Evolutionary conservation across 164 flowering plant genomes (phyloP).

Genomic region (Annona squamosa): DNA sequence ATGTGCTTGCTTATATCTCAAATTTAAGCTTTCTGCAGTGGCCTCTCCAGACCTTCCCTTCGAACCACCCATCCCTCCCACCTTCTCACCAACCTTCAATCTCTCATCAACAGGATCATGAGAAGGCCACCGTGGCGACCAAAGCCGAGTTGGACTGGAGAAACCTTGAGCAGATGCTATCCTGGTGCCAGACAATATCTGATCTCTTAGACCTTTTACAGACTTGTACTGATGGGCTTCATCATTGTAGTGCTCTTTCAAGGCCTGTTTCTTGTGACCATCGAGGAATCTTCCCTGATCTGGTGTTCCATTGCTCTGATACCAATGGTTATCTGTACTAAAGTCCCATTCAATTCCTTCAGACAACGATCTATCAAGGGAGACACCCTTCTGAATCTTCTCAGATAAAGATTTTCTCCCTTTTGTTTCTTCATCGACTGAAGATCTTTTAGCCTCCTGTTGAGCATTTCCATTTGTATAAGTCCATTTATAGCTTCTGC

Average conservation of each 20-base stretch:
- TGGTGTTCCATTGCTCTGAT: conserved; percentile 14
- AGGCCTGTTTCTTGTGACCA: conserved; percentile 4
- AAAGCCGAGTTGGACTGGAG: conserved; percentile 44
- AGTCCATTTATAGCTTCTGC: conserved; percentile 46
- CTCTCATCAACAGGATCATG: conserved; percentile 41
- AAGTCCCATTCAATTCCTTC: conserved; percentile 64
- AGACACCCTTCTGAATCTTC: conserved; percentile 31
- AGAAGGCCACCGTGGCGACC: conserved; percentile 36
- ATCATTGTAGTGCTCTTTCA: conserved; percentile 3
- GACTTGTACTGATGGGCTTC: conserved; percentile 44
- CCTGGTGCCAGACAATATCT: conserved; percentile 38
- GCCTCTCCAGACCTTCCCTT: conserved; percentile 14
- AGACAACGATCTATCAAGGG: conserved; percentile 52
- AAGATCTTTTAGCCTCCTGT: conserved; percentile 25
- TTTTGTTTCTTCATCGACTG: conserved; percentile 28
- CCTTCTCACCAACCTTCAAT: conserved; percentile 19
- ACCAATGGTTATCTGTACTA: conserved; percentile 23
- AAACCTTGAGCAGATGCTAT: conserved; percentile 30
- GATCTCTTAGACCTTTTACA: conserved; percentile 50
- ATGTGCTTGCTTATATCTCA: conserved; percentile 26
- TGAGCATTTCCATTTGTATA: conserved; percentile 21
- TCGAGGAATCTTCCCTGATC: conserved; percentile 15
- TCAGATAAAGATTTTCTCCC: conserved; percentile 50
- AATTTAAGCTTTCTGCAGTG: conserved; percentile 25
- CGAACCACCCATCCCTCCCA: conserved; percentile 18